These are phyloP conservation scores for Eustoma russellianum DNA, from an alignment of 257 asterid genomes.

Conservation along the genomic window DNA sequence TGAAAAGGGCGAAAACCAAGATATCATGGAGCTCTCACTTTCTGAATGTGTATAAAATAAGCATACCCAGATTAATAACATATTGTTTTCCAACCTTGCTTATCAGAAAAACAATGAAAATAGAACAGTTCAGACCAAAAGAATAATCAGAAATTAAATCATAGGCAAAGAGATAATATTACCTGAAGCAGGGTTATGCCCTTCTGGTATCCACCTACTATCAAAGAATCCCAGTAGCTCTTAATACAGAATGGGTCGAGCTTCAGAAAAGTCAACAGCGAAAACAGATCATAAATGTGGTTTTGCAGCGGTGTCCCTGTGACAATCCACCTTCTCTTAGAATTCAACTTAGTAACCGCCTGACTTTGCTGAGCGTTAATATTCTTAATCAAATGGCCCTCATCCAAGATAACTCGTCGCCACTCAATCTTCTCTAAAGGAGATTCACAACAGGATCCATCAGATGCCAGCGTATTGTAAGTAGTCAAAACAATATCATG, in stretches of 20 bases:
- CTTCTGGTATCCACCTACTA: conserved; percentile 59
- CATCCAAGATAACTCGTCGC: conserved; percentile 77
- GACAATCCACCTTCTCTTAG: conserved; percentile 74
- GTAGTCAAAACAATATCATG: conserved; percentile 70
- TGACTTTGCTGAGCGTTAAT: conserved; percentile 53
- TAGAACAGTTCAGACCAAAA: no score
- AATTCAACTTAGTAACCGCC: conserved; percentile 54
- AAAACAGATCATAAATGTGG: conserved; percentile 55
- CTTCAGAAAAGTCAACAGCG: conserved; percentile 61
- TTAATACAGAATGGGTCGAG: conserved; percentile 72
- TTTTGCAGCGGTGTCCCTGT: conserved; percentile 83
- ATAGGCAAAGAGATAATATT: conserved; percentile 1
- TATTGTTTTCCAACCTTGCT: no score
- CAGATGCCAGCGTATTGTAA: conserved; percentile 49
- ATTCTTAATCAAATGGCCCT: conserved; percentile 78
- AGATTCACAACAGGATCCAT: conserved; percentile 37
- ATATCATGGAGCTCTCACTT: no score
- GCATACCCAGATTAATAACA: no score
- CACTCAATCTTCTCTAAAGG: conserved; percentile 69
- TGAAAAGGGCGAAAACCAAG: no score
- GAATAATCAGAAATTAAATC: no score
- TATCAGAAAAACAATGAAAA: no score
- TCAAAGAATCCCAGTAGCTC: conserved; percentile 59
- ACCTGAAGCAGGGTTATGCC: conserved; percentile 78
- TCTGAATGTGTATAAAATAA: no score